Evolutionary conservation across 208 protist genomes (phyloP), one percentile per base, ranked within the genome.

Genomic region (Leishmania major): DNA sequence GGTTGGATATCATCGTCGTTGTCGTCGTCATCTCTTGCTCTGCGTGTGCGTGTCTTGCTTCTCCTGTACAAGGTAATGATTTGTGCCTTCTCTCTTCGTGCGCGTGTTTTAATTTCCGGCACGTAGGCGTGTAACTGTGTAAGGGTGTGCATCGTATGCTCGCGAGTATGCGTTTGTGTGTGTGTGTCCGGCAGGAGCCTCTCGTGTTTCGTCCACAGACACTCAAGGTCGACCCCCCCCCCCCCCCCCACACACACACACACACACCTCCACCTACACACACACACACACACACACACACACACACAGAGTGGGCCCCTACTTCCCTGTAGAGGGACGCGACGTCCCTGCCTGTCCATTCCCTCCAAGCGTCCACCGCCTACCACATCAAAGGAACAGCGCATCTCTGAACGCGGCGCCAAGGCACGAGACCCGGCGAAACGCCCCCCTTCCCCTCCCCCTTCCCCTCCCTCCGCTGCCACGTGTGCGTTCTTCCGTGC

Each of bases 151-250:
- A 55, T 77, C 57, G 15, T 59, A 2, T 31, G 72, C 57, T 25
- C 60, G 47, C 25, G 71, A 59, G 55, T 71, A 62, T 37, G 60
- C 35, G 64, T 74, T 64, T 64, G 77, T 73, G 77, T 80, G 57
- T 47, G 69, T 53, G 37, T 40, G 37, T 53, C 43, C 15, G 25
- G 3, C 25, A 74, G 70, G 25, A 55, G 70, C 45, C 11, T 74
- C 70, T 47, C 28, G 10, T 53, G 70, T 53, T 45, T 51, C 28
- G 13, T 55, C 47, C 45, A 37, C n/a, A 1, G 70, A 74, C 47
- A 31, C 70, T 11, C 25, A 51, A 51, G 47, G 45, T 1, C 67
- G n/a, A 72, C 40, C 40, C 3, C 37, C 1, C 35, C 15, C 51
- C 51, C 57, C 57, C 0, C 45, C 45, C 10, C 8, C 43, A 1